Evolutionary conservation across 1,139 yeast genomes (phyloP).

Genomic region (Yamadazyma diospyri): DNA sequence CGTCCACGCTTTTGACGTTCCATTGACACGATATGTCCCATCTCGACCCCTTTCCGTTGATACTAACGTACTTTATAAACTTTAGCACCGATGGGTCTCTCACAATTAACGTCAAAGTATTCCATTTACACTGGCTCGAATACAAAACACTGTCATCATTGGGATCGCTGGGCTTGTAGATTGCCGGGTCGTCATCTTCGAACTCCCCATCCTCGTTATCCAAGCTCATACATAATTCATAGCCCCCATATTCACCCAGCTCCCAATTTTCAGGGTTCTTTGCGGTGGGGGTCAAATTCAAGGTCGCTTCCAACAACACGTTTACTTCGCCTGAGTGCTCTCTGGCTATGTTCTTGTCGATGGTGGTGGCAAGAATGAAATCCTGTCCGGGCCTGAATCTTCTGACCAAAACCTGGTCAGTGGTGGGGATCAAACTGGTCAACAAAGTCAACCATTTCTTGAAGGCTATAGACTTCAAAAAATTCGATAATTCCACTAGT

Average conservation of each 20-base stretch:
- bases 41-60: slow-evolving; percentile 83
- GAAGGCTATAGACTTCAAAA: slow-evolving; percentile 61
- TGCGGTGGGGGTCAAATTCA: slow-evolving; percentile 73
- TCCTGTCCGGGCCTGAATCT: slow-evolving; percentile 95
- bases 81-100: slow-evolving; percentile 83
- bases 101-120: slow-evolving; percentile 69
- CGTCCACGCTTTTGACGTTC: slow-evolving; percentile 47
- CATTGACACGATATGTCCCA: slow-evolving; percentile 89
- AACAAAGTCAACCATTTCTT: slow-evolving; percentile 65
- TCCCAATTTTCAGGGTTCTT: slow-evolving; percentile 62
- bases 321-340: slow-evolving; percentile 41
- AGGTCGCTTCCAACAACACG: slow-evolving; percentile 61
- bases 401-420: slow-evolving; percentile 70
- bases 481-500: slow-evolving; percentile 53
- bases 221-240: slow-evolving; percentile 81
- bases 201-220: slow-evolving; percentile 48
- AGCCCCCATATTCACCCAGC: slow-evolving; percentile 88
- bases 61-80: slow-evolving; percentile 88
- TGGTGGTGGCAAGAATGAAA: slow-evolving; percentile 84
- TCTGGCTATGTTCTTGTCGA: slow-evolving; percentile 45
- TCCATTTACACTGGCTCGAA: slow-evolving; percentile 83
- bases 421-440: slow-evolving; percentile 61
- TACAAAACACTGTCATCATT: slow-evolving; percentile 75
- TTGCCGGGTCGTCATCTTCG: slow-evolving; percentile 54
- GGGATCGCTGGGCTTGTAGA: slow-evolving; percentile 53